Base-by-base conservation (phyloP, 2,329 filamentous ascomycete species). In the Exutisphaerella laricina region DNA sequence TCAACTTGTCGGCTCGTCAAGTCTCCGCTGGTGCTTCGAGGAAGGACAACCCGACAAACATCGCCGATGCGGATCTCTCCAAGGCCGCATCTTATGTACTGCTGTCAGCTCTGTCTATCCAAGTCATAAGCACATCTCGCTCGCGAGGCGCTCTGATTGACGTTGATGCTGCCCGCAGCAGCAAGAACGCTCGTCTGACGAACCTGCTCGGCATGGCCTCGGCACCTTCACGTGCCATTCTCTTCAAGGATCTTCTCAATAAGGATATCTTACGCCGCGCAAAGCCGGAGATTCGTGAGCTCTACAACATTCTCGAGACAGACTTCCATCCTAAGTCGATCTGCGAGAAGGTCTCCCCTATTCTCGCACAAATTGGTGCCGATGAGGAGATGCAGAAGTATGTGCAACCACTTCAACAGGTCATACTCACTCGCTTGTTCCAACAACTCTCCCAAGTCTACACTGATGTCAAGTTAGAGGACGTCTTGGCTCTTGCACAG, bases 401-500 rank as follows among this genome's bases (percentile, higher is more conserved):
- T 65, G 87, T 98, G 50, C 72, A 84, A 55, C 92, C 92, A 60
- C 80, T 98, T 41, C 92, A 98, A 73, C 92, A 98, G 73, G 92
- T 98, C 63, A 98, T 98, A 55, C 80, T 98, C 47, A 98, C 92
- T 43, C 85, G 92, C 54, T 82, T 98, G 45, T 98, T 98, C 81
- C 92, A 98, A 75, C 92, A 98, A 70, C 75, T 98, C 50, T 97
- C 92, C 29, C 92, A 98, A 69, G 92, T 98, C 41, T 98, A 98
- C 70, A 94, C 97, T 69, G 95, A 92, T 33, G 90, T 98, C 43
- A 88, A 97, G 66, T 78, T 98, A 49, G 79, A 80, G 58, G 97
- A 97, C 59, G 90, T 98, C 34, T 84, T 95, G 66, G 83, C 86
- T 60, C 84, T 98, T 41, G 92, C 92, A 50, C 79, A 92, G 62